These are phyloP conservation scores for Mycocentrospora acerina DNA, from an alignment of 2,329 filamentous ascomycete species.

Conservation along the genomic window DNA sequence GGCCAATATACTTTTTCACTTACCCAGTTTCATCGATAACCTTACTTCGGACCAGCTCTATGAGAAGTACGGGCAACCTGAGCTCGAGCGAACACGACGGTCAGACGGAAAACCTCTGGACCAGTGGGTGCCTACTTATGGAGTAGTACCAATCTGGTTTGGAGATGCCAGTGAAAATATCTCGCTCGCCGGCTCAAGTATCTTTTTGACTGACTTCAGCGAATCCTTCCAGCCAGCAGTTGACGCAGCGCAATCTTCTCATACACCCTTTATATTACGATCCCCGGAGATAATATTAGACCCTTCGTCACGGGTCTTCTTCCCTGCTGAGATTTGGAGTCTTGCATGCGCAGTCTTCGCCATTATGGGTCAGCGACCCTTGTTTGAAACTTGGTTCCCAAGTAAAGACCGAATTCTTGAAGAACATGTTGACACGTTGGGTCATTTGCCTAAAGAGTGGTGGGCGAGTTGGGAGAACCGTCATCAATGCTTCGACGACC, in stretches of 20 bases:
- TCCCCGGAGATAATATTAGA: conserved; percentile 8
- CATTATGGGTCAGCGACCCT: conserved; percentile 4
- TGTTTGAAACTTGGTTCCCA: conserved; percentile 6
- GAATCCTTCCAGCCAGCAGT: conserved; percentile 12
- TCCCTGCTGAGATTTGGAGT: conserved; percentile 11
- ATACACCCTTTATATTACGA: conserved; percentile 3
- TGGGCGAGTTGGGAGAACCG: conserved; percentile 6
- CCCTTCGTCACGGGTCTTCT: conserved; percentile 1
- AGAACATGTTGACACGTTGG: conserved; percentile 8
- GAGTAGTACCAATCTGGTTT: conserved; percentile 11
- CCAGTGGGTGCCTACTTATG: conserved; percentile 12
- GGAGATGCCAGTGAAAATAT: conserved; percentile 6
- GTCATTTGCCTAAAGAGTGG: conserved; percentile 6
- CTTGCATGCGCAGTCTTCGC: conserved; percentile 6
- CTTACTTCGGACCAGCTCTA: conserved; percentile 8
- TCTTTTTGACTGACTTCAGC: conserved; percentile 12
- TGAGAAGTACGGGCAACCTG: conserved; percentile 8
- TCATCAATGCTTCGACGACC: conserved; percentile 4
- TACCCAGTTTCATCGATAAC: conserved; percentile 7
- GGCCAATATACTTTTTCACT: conserved; percentile 10
- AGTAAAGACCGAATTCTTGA: conserved; percentile 5
- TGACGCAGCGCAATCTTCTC: conserved; percentile 1
- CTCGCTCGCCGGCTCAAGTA: conserved; percentile 4
- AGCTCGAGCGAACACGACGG: conserved; percentile 6
- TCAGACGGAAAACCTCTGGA: conserved; percentile 8